A percentile compares a stretch with the other conserved stretches of the same genome.
These are phyloP conservation scores for Aspergillus sp. DNA, from an alignment of 2,329 filamentous ascomycete species.

Conservation along the genomic window DNA sequence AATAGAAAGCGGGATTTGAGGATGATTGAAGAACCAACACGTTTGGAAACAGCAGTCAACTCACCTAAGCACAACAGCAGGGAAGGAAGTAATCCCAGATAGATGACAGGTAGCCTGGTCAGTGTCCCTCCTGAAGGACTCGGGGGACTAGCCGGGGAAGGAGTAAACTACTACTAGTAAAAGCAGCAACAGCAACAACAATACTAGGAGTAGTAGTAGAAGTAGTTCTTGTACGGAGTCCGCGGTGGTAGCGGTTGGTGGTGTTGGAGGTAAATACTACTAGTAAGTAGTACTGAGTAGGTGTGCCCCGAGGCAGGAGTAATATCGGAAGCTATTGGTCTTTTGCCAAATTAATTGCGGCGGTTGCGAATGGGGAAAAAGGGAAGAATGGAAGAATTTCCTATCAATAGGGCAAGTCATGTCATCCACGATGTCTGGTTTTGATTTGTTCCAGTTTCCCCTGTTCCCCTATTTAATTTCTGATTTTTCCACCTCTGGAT, in stretches of 20 bases:
- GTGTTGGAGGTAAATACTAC: not conserved
- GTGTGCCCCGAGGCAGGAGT: not conserved
- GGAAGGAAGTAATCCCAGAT: constrained; percentile 5
- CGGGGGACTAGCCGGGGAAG: not conserved
- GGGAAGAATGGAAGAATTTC: not conserved
- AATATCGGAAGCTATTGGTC: not conserved
- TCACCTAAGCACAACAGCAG: not conserved
- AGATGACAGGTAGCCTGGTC: constrained; percentile 10
- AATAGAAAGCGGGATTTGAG: not conserved
- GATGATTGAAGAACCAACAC: not conserved
- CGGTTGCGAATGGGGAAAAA: not conserved
- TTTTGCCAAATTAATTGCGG: not conserved
- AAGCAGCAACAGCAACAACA: no score
- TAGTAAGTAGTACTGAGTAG: no score
- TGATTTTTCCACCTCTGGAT: not conserved
- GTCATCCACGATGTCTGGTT: not conserved
- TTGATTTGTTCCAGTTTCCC: not conserved
- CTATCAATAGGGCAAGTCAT: not conserved
- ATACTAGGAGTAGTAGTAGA: no score
- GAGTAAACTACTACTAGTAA: not conserved
- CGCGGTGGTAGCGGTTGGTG: no score
- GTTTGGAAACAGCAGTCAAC: constrained; percentile 5
- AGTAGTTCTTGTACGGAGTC: no score
- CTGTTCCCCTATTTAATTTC: no score
- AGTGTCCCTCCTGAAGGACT: not conserved